Percentiles rank a stretch among this genome's conserved stretches.
Conservation (phyloP, 768 basidiomycete species). For the Collybia mongolica region DNA sequence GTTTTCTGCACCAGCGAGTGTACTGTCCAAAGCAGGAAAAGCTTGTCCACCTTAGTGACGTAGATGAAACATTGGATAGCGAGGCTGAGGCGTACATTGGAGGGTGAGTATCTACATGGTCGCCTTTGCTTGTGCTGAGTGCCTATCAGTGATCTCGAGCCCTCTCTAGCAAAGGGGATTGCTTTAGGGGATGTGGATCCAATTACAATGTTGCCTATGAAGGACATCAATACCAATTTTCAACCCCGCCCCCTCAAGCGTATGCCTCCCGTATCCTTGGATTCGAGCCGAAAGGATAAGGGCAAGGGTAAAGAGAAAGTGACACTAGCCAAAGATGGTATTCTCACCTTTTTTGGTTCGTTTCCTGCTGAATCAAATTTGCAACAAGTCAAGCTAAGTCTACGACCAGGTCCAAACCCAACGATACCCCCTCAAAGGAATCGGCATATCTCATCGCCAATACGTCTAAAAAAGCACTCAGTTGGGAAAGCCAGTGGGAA, state of each 20-base stretch:
- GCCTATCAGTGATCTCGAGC: slow-evolving; percentile 57
- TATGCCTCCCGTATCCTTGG: slow-evolving; percentile 21
- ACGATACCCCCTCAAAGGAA: slow-evolving; percentile 29
- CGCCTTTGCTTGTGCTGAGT: slow-evolving; percentile 6
- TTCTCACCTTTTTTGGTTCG: slow-evolving; percentile 68
- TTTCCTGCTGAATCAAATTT: slow-evolving; percentile 8
- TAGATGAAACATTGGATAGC: slow-evolving; percentile 55
- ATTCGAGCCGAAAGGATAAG: slow-evolving; percentile 25
- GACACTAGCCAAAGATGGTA: slow-evolving; percentile 33
- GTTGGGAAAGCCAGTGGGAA: slow-evolving; percentile 72
- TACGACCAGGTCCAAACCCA: slow-evolving; percentile 38
- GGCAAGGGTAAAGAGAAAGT: slow-evolving; percentile 49
- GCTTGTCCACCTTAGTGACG: slow-evolving; percentile 70
- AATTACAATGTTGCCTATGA: slow-evolving; percentile 62
- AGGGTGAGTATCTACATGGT: slow-evolving; percentile 40
- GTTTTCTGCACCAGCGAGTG: slow-evolving; percentile 91
- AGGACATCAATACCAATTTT: slow-evolving; percentile 74
- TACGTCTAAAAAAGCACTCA: slow-evolving; percentile 19
- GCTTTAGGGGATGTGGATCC: slow-evolving; percentile 75
- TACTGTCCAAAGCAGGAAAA: slow-evolving; percentile 70
- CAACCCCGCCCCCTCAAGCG: slow-evolving; percentile 51
- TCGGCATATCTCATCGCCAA: slow-evolving; percentile 14
- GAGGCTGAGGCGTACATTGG: slow-evolving; percentile 74
- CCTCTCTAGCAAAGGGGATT: slow-evolving; percentile 60
- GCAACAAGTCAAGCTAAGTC: background rate